Conservation (phyloP, 1,284 basidiomycete species). For the Earliella scabrosa region DNA sequence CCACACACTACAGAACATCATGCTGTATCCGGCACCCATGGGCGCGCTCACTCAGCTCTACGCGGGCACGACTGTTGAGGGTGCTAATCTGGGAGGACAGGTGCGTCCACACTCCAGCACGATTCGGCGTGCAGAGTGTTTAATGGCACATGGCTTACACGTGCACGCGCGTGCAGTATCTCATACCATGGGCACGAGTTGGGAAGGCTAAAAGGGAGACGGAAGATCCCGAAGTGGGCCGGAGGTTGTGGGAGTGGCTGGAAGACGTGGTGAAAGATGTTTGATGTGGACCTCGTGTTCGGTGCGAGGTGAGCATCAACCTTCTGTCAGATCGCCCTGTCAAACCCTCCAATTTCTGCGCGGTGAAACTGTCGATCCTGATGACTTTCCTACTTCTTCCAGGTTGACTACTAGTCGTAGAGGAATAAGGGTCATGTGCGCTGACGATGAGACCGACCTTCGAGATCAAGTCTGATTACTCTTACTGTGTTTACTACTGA, state of each 20-base stretch:
- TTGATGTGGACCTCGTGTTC: not conserved
- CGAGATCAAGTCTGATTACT: not conserved
- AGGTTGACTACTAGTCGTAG: too few species aligned
- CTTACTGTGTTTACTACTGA: too few species aligned
- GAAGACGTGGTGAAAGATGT: slow-evolving; percentile 38
- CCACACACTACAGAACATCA: slow-evolving; percentile 5
- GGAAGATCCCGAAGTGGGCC: slow-evolving; percentile 34
- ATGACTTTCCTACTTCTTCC: too few species aligned
- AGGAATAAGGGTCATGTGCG: too few species aligned
- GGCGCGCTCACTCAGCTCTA: slow-evolving; percentile 35
- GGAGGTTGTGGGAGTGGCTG: slow-evolving; percentile 43
- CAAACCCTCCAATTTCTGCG: too few species aligned
- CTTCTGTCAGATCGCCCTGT: not conserved
- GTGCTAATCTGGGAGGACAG: slow-evolving; percentile 29
- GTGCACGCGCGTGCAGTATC: slow-evolving; percentile 24
- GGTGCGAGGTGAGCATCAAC: not conserved
- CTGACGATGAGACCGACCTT: too few species aligned
- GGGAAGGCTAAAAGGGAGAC: slow-evolving; percentile 29
- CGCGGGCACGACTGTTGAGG: slow-evolving; percentile 32
- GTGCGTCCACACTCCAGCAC: too few species aligned
- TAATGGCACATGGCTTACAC: not conserved
- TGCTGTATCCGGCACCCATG: slow-evolving; percentile 23
- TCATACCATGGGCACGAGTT: slow-evolving; percentile 41
- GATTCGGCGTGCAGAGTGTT: too few species aligned
- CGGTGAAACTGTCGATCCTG: too few species aligned